Evolutionary conservation across 495 filamentous ascomycete genomes (phyloP).

Genomic region (Rostrohypoxylon terebratum): DNA sequence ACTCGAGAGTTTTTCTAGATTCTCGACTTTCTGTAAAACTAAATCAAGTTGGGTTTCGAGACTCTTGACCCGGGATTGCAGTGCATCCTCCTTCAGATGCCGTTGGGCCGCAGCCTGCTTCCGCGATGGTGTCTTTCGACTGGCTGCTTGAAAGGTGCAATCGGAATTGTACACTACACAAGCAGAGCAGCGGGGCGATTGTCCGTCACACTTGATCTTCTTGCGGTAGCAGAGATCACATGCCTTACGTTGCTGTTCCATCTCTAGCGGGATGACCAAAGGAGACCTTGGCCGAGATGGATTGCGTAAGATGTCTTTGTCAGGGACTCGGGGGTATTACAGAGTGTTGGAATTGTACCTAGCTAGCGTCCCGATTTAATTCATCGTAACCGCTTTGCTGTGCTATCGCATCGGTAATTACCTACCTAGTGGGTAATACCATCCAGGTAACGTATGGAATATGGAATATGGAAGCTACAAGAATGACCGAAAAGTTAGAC

Average conservation of each 20-base stretch:
- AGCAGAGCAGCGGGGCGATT: conserved; percentile 4
- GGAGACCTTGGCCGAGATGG: too few species aligned
- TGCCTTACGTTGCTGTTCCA: neutral
- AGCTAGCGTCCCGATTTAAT: too few species aligned
- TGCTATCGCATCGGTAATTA: too few species aligned
- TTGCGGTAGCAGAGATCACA: conserved; percentile 12
- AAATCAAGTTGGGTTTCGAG: neutral
- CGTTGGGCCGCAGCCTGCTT: neutral
- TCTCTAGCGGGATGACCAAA: neutral
- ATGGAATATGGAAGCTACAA: neutral
- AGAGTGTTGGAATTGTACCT: neutral
- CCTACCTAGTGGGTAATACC: too few species aligned
- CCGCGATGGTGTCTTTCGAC: conserved; percentile 3
- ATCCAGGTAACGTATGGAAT: neutral
- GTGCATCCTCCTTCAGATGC: neutral
- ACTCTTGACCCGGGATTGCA: conserved; percentile 3
- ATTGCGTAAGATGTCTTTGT: neutral
- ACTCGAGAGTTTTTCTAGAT: neutral
- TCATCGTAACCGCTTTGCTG: too few species aligned
- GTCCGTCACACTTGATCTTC: conserved; percentile 6
- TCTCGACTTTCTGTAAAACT: conserved; percentile 6
- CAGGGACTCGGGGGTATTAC: neutral
- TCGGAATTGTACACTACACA: conserved; percentile 5
- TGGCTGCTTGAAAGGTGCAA: conserved; percentile 1
- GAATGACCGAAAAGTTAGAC: neutral